Evolutionary conservation across 164 flowering plant genomes (phyloP).

Genomic region (Platanus orientalis): DNA sequence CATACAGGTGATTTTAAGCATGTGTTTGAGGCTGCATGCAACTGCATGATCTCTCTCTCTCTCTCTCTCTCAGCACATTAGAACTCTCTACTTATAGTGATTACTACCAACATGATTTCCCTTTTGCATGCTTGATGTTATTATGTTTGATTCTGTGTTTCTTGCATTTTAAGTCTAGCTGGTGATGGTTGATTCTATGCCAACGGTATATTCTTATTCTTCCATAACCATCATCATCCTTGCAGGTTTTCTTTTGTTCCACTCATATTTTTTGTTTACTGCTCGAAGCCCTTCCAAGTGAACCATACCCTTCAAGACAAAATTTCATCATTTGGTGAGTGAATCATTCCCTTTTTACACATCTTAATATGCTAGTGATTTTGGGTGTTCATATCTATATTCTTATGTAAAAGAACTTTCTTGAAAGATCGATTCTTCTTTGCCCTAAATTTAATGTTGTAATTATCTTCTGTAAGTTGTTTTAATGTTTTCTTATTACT

Average conservation of each 20-base stretch:
- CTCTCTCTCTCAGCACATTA: neutral
- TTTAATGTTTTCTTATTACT: too few relatives aligned
- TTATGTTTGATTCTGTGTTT: neutral
- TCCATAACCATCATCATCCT: slow-evolving; percentile 5
- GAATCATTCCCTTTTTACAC: neutral
- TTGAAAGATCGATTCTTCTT: too few relatives aligned
- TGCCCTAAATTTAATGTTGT: too few relatives aligned
- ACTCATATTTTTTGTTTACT: slow-evolving; percentile 34
- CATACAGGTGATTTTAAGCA: slow-evolving; percentile 53
- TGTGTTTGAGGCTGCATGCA: neutral
- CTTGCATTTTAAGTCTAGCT: neutral
- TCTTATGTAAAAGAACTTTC: too few relatives aligned
- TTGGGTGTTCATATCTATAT: neutral
- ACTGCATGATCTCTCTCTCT: too few relatives aligned
- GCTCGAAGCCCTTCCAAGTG: slow-evolving; percentile 26
- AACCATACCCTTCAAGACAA: slow-evolving; percentile 37
- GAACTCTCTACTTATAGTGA: neutral
- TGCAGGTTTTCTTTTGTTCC: slow-evolving; percentile 74
- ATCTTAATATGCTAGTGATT: neutral
- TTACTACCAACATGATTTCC: neutral
- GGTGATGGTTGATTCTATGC: neutral
- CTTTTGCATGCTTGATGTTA: neutral
- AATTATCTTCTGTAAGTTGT: too few relatives aligned
- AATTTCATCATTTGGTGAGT: slow-evolving; percentile 65
- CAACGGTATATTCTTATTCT: slow-evolving; percentile 3